phyloP scores from a whole-genome alignment of 129 eudicot species.

The Helianthus tuberosus region DNA sequence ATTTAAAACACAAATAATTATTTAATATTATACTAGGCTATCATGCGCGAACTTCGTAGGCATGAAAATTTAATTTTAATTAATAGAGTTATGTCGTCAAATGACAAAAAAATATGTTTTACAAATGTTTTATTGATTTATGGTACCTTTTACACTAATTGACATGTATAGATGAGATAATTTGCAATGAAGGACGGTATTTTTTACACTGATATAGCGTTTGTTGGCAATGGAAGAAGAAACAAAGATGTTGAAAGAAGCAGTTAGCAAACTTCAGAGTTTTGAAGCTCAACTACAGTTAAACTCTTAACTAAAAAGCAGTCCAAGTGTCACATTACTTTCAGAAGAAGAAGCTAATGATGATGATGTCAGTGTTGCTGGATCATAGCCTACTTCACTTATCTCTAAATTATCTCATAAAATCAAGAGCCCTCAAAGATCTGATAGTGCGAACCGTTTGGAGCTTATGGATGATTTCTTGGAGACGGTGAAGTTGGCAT shows the following conservation, averaged over 20 bases:
- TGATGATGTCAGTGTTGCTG: slow-evolving; percentile 73
- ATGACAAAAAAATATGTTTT: no score
- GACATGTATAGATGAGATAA: no score
- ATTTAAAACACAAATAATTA: no score
- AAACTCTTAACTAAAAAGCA: slow-evolving; percentile 43
- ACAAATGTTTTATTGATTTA: no score
- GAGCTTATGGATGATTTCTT: slow-evolving; percentile 98
- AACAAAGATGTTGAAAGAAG: slow-evolving; percentile 96
- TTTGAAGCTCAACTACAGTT: slow-evolving; percentile 58
- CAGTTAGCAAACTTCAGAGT: slow-evolving; percentile 84
- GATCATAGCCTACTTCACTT: slow-evolving; percentile 72
- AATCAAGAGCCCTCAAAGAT: slow-evolving; percentile 51
- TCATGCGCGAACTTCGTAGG: no score
- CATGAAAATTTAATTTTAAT: no score
- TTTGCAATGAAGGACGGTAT: no score
- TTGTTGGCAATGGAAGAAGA: slow-evolving; percentile 84
- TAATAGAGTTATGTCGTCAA: no score
- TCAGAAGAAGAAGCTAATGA: slow-evolving; percentile 68
- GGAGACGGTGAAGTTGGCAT: slow-evolving; percentile 95
- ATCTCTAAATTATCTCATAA: slow-evolving; percentile 58
- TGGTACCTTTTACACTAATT: no score
- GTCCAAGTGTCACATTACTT: slow-evolving; percentile 66
- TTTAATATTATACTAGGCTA: no score
- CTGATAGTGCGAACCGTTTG: slow-evolving; percentile 60
- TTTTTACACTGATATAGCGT: slow-evolving; percentile 54